Percentiles rank a stretch among this genome's conserved stretches.
Evolutionary conservation across 2,329 filamentous ascomycete genomes (phyloP).

Genomic region (Fusarium robinianum): DNA sequence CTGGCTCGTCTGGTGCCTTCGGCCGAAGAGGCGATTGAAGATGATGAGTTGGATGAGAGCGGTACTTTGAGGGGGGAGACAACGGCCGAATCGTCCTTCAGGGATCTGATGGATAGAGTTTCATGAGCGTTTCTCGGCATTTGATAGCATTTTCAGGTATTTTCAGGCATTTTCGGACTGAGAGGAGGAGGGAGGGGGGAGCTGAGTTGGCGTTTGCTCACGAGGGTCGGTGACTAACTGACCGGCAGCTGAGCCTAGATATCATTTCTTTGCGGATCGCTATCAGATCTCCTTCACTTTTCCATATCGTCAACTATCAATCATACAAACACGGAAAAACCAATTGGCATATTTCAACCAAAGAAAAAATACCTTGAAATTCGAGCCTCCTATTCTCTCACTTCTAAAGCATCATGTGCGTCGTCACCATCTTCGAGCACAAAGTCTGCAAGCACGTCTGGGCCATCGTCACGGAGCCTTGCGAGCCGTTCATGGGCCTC

Average conservation of each 20-base stretch:
- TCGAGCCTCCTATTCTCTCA: too few relatives aligned
- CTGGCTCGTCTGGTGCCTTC: slow-evolving; percentile 46
- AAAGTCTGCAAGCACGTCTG: slow-evolving; percentile 57
- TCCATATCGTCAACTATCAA: not conserved
- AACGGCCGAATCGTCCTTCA: slow-evolving; percentile 40
- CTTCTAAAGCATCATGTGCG: slow-evolving; percentile 48
- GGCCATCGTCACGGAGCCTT: slow-evolving; percentile 53
- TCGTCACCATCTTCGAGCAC: slow-evolving; percentile 53
- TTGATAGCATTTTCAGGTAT: slow-evolving; percentile 4
- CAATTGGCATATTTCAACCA: too few relatives aligned
- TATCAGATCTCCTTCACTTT: too few relatives aligned
- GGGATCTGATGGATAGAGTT: slow-evolving; percentile 16
- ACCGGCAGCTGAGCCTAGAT: slow-evolving; percentile 9
- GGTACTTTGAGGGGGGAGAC: slow-evolving; percentile 37
- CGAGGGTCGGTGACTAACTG: slow-evolving; percentile 8
- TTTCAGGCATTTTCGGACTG: slow-evolving; percentile 8
- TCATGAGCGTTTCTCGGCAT: slow-evolving; percentile 10
- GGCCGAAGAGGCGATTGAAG: slow-evolving; percentile 33
- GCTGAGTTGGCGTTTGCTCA: slow-evolving; percentile 7
- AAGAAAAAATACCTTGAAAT: too few relatives aligned
- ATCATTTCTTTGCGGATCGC: too few relatives aligned
- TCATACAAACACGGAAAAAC: too few relatives aligned
- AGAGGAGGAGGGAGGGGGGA: too few relatives aligned
- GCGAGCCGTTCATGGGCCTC: slow-evolving; percentile 56
- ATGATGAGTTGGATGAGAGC: slow-evolving; percentile 37